Conservation (phyloP, 108 stramenopile species). For the Nannochloropsis salina region DNA sequence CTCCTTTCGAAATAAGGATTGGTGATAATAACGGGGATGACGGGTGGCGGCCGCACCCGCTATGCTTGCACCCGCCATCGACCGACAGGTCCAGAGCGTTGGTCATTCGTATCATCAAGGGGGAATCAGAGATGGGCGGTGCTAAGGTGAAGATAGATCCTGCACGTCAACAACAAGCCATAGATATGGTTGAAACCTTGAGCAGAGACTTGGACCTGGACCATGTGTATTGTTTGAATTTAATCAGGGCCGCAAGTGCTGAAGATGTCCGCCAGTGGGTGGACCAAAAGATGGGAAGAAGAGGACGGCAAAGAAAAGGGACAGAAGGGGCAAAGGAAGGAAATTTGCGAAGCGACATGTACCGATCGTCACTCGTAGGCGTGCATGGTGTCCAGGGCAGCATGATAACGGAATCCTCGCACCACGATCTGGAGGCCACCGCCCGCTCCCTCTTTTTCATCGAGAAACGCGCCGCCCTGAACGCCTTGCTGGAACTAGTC, state of each 20-base stretch:
- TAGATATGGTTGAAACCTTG: background rate
- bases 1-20: background rate
- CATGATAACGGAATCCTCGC: background rate
- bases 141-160: background rate
- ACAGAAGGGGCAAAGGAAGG: no score
- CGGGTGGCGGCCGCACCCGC: background rate
- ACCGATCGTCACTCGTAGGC: background rate
- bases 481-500: constrained; percentile 10
- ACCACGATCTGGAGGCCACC: background rate
- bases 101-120: background rate
- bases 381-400: background rate
- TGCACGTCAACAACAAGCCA: background rate
- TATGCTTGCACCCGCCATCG: background rate
- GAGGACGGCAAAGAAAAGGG: background rate
- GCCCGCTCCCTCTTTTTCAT: constrained; percentile 8
- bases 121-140: background rate
- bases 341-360: background rate
- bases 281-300: background rate
- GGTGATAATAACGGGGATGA: background rate
- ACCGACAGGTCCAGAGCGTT: background rate
- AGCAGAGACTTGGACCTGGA: background rate
- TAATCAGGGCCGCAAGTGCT: background rate
- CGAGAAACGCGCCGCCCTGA: background rate
- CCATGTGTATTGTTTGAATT: constrained; percentile 15
- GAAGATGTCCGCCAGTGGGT: background rate